phyloP scores from a whole-genome alignment of 352 stramenopile genomes.

The Phytophthora rubi region DNA sequence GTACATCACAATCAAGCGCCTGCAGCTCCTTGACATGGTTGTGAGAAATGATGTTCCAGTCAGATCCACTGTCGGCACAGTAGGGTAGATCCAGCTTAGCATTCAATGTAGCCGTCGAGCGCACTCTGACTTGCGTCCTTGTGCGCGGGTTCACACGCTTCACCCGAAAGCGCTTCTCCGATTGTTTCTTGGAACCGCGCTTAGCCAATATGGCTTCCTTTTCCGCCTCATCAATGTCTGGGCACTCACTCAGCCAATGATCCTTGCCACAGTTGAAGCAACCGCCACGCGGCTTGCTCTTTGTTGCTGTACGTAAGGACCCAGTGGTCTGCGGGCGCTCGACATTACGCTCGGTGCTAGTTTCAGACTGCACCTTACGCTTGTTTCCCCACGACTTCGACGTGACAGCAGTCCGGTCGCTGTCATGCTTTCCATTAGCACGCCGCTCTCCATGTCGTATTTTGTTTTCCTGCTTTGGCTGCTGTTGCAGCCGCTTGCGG shows the following conservation, averaged over 20 bases:
- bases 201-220: constrained; percentile 10
- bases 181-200: not conserved
- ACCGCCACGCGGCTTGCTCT: constrained; percentile 9
- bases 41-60: not conserved
- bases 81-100: not conserved
- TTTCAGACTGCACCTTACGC: not conserved
- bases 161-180: not conserved
- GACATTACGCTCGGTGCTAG: not conserved
- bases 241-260: constrained; percentile 22
- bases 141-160: not conserved
- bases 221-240: constrained; percentile 10
- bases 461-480: not conserved
- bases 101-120: not conserved
- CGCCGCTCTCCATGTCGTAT: too few relatives aligned
- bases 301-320: not conserved
- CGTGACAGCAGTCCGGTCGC: too few relatives aligned
- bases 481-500: not conserved
- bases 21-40: not conserved
- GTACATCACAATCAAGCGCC: not conserved
- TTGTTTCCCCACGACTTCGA: too few relatives aligned
- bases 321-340: not conserved
- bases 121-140: too few relatives aligned
- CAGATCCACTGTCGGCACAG: not conserved
- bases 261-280: constrained; percentile 27
- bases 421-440: too few relatives aligned